phyloP scores from a whole-genome alignment of 345 rosid species.

The Aquilaria sinensis region DNA sequence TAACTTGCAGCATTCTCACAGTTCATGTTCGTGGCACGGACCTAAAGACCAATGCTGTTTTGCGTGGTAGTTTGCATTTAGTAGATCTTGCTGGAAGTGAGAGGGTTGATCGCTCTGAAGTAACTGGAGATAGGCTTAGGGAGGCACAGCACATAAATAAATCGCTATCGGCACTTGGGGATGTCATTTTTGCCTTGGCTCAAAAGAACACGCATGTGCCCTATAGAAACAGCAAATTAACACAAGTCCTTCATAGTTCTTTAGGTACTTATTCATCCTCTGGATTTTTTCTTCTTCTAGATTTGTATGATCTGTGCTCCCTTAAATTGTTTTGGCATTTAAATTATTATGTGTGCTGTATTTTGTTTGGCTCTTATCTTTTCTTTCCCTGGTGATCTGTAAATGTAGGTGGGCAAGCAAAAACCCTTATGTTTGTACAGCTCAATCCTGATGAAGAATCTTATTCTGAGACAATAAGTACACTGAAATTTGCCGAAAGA shows the following conservation, averaged over 20 bases:
- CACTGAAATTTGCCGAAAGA: constrained; percentile 92
- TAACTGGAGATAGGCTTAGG: constrained; percentile 87
- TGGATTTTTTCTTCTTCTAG: background rate
- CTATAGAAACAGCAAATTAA: constrained; percentile 90
- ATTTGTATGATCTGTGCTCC: background rate
- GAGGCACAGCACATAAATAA: constrained; percentile 98
- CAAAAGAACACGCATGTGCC: constrained; percentile 90
- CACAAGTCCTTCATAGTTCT: constrained; percentile 98
- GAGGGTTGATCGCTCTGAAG: constrained; percentile 96
- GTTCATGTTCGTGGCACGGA: constrained; percentile 87
- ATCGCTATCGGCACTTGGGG: constrained; percentile 93
- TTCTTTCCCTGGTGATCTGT: constrained; percentile 9
- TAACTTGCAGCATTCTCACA: constrained; percentile 73
- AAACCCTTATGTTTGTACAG: constrained; percentile 97
- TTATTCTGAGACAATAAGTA: constrained; percentile 82
- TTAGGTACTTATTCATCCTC: constrained; percentile 43
- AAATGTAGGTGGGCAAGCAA: constrained; percentile 87
- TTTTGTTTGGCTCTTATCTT: constrained; percentile 7
- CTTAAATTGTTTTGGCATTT: too few species aligned
- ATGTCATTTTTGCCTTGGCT: constrained; percentile 85
- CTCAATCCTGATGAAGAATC: constrained; percentile 92
- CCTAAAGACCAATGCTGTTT: constrained; percentile 52
- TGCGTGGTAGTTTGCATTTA: constrained; percentile 82
- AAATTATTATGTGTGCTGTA: background rate
- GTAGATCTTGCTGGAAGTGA: constrained; percentile 99